phyloP scores from a whole-genome alignment of 2,329 filamentous ascomycete species.

The Epichloe sibirici region DNA sequence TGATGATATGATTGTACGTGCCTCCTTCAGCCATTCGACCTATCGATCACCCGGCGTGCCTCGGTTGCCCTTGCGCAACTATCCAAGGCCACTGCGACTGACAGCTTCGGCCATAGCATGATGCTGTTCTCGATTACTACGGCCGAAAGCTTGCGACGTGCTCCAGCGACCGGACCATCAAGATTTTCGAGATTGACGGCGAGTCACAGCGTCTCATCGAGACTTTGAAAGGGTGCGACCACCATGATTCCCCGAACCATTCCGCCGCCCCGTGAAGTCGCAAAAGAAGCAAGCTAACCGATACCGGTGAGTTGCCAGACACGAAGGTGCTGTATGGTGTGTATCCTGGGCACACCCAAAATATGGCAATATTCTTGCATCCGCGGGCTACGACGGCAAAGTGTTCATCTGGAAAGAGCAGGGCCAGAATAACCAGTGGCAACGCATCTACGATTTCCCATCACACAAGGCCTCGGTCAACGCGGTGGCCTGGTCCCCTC shows the following conservation, averaged over 20 bases:
- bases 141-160: constrained; percentile 91
- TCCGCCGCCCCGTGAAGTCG: too few relatives aligned
- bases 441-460: constrained; percentile 84
- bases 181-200: constrained; percentile 96
- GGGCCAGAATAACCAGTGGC: constrained; percentile 49
- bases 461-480: constrained; percentile 95
- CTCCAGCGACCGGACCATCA: constrained; percentile 96
- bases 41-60: background rate
- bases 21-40: background rate
- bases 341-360: constrained; percentile 98
- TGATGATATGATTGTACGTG: constrained; percentile 98
- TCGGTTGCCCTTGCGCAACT: background rate
- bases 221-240: constrained; percentile 75
- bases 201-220: constrained; percentile 82
- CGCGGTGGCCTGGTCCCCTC: constrained; percentile 93
- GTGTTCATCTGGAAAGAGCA: constrained; percentile 98
- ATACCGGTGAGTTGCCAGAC: constrained; percentile 38
- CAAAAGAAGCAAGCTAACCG: constrained; percentile 6
- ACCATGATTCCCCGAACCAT: constrained; percentile 12
- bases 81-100: background rate
- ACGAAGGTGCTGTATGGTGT: constrained; percentile 96
- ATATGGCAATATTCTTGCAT: constrained; percentile 94
- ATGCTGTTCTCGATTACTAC: constrained; percentile 98
- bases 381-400: constrained; percentile 91
- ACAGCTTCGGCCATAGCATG: constrained; percentile 49